phyloP scores from a whole-genome alignment of 164 flowering plant genomes.

The Tetracentron sinense region DNA sequence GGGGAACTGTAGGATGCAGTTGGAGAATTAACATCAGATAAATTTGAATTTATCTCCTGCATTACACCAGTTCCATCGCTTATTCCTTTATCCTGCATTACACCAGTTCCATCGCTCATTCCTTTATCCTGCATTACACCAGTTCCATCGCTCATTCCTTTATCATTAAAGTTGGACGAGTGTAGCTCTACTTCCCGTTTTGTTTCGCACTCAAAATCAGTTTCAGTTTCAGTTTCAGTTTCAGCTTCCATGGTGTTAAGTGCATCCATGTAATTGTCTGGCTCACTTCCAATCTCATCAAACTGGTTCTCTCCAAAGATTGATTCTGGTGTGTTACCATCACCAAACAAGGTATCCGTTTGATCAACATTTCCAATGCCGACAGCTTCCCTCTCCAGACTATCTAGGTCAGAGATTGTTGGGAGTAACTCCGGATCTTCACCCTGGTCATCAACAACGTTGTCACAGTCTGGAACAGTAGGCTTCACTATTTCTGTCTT shows the following conservation, averaged over 20 bases:
- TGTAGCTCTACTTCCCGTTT: slow-evolving; percentile 41
- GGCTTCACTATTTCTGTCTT: slow-evolving; percentile 62
- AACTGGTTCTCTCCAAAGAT: slow-evolving; percentile 22
- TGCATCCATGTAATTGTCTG: slow-evolving; percentile 68
- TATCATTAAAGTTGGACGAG: slow-evolving; percentile 18
- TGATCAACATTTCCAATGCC: slow-evolving; percentile 16
- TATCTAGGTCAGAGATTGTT: slow-evolving; percentile 18
- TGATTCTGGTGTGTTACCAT: slow-evolving; percentile 20
- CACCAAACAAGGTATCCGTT: slow-evolving; percentile 22
- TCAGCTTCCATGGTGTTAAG: slow-evolving; percentile 86
- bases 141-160: slow-evolving; percentile 21
- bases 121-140: not conserved
- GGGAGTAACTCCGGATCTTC: slow-evolving; percentile 25
- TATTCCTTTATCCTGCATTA: no score
- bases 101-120: slow-evolving; percentile 8
- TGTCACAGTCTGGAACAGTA: slow-evolving; percentile 10
- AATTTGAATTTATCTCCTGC: no score
- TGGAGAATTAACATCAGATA: slow-evolving; percentile 26
- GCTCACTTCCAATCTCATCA: slow-evolving; percentile 66
- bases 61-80: no score
- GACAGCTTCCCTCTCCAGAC: slow-evolving; percentile 19
- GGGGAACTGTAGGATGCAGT: slow-evolving; percentile 19
- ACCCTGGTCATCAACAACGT: slow-evolving; percentile 14
- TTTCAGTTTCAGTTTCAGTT: no score
- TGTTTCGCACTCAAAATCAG: slow-evolving; percentile 51